Evolutionary conservation across 345 rosid genomes (phyloP).

Genomic region (Populus davidiana): DNA sequence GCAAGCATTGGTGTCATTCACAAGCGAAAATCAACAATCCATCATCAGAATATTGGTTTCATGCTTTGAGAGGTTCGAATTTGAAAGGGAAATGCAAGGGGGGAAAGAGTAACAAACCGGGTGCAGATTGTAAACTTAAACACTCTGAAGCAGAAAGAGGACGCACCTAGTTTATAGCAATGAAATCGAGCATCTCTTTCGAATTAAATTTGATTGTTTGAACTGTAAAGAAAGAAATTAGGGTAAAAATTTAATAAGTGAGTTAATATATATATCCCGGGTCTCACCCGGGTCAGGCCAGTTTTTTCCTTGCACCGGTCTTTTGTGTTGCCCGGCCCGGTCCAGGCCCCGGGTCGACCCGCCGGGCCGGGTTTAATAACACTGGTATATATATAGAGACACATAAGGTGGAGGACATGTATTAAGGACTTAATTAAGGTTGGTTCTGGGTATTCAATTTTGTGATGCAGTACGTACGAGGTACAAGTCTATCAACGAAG

Average conservation of each 20-base stretch:
- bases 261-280: too few relatives aligned
- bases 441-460: neutral
- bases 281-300: too few relatives aligned
- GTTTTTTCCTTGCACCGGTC: too few relatives aligned
- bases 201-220: too few relatives aligned
- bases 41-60: neutral
- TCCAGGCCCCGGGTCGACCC: too few relatives aligned
- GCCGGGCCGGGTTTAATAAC: too few relatives aligned
- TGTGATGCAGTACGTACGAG: neutral
- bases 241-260: too few relatives aligned
- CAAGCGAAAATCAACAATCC: constrained; percentile 26
- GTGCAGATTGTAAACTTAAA: neutral
- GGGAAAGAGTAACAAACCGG: too few relatives aligned
- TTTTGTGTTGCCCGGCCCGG: too few relatives aligned
- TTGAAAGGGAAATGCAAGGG: neutral
- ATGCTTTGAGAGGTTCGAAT: neutral
- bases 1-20: constrained; percentile 20
- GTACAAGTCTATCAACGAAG: neutral
- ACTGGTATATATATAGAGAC: neutral
- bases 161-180: constrained; percentile 51
- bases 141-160: too few relatives aligned
- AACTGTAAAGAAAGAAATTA: too few relatives aligned
- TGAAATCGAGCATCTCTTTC: too few relatives aligned
- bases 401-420: neutral
- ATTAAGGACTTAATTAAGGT: neutral